Percentiles rank a stretch among this genome's conserved stretches.
Conservation (phyloP, 805 yeast species). For the Wickerhamomyces sydowiorum region DNA sequence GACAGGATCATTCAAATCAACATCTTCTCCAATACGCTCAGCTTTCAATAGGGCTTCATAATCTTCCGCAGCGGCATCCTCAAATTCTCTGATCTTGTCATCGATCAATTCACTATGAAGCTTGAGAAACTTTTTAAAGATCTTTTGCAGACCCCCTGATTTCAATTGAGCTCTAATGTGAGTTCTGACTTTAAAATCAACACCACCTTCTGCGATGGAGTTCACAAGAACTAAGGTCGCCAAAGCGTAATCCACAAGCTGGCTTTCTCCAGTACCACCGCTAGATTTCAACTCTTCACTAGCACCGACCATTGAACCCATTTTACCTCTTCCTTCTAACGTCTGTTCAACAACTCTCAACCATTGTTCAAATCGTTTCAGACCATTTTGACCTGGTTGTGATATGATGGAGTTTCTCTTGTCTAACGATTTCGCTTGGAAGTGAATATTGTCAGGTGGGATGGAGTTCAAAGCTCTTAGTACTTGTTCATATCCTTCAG, state of each 20-base stretch:
- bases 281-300: conserved; percentile 64
- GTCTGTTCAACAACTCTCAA: conserved; percentile 57
- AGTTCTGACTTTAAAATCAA: conserved; percentile 36
- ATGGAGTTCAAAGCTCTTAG: conserved; percentile 29
- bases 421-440: conserved; percentile 26
- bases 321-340: conserved; percentile 78
- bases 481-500: conserved; percentile 51
- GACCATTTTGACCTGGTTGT: conserved; percentile 15
- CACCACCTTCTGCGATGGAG: conserved; percentile 44
- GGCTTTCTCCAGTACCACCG: conserved; percentile 50
- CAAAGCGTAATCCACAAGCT: conserved; percentile 64
- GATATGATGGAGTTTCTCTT: conserved; percentile 26
- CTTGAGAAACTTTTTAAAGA: conserved; percentile 45
- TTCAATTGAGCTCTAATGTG: conserved; percentile 56
- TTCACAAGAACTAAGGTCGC: conserved; percentile 67
- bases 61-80: conserved; percentile 51
- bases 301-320: conserved; percentile 92
- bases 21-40: conserved; percentile 31
- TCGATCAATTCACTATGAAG: conserved; percentile 53
- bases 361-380: conserved; percentile 67
- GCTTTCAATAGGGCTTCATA: conserved; percentile 35
- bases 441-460: conserved; percentile 24
- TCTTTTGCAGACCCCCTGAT: conserved; percentile 47
- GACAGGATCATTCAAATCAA: conserved; percentile 52
- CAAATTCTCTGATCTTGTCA: conserved; percentile 62